Evolutionary conservation across 257 asterid genomes (phyloP), one percentile per base, ranked within the genome.

Genomic region (Petrea volubilis): DNA sequence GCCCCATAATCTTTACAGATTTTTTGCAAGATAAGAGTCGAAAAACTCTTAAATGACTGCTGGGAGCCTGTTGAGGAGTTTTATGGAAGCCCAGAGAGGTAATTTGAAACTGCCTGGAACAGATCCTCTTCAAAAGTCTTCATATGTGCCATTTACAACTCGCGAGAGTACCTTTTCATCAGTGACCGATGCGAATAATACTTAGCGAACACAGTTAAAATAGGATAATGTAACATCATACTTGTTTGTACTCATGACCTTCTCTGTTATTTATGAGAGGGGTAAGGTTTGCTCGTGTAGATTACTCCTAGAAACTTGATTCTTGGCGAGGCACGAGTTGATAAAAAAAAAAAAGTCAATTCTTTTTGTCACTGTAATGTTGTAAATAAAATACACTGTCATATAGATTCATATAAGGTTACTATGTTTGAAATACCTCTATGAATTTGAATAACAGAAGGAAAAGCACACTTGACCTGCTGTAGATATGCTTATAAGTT

Each of bases 331-430:
- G 33, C 24, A 41, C 57, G 5, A n/a, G 2, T 0, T 15, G 3
- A 27, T 13, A 41, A 24, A 49, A 11, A 43, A 41, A 24, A 49
- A 11, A 43, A 1, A 15, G 46, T 57, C 21, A 31, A 44, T 72
- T 46, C 46, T 72, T 46, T 56, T n/a, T n/a, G 17, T 61, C 46
- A 33, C 58, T 57, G 66, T 23, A 61, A 58, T 50, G 52, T 60
- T 59, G 79, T 78, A 47, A 67, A 56, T 65, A 55, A 44, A 53
- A 64, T 46, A 18, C 46, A 23, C 49, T 25, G 57, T 50, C 41
- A 64, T 51, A 71, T 27, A 21, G 43, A 28, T 71, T 46, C 43
- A 34, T 59, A 15, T 10, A 38, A 46, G 13, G 33, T 3, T 9
- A 52, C 40, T 5, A n/a, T n/a, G n/a, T n/a, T n/a, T n/a, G n/a